Percentiles rank a stretch among this genome's conserved stretches.
Conservation (phyloP, 768 basidiomycete genomes). For the Gloeophyllum trabeum region DNA sequence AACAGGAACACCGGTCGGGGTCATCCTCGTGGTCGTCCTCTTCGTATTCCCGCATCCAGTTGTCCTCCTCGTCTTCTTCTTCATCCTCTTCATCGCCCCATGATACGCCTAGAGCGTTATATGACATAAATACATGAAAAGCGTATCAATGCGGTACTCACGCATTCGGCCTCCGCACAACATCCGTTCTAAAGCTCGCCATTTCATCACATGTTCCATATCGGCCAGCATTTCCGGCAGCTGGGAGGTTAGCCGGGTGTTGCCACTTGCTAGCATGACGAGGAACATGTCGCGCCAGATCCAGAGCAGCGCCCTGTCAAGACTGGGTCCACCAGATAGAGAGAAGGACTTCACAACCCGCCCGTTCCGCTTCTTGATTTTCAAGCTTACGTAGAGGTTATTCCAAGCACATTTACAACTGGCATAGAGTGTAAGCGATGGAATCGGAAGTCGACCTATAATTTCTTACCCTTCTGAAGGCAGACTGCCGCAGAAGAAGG, state of each 20-base stretch:
- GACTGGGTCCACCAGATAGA: constrained; percentile 33
- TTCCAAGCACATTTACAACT: constrained; percentile 47
- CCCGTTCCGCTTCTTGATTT: constrained; percentile 28
- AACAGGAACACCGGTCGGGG: constrained; percentile 16
- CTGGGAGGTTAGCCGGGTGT: constrained; percentile 14
- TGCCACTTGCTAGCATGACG: constrained; percentile 32
- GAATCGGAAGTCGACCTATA: no score
- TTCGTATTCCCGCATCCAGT: constrained; percentile 7
- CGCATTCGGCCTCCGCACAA: constrained; percentile 40
- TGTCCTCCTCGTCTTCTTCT: constrained; percentile 19
- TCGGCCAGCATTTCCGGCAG: constrained; percentile 50
- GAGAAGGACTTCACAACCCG: constrained; percentile 36
- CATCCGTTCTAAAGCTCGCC: constrained; percentile 38
- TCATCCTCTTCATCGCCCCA: constrained; percentile 17
- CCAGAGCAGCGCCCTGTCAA: constrained; percentile 41
- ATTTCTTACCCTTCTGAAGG: not conserved
- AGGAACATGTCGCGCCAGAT: constrained; percentile 64
- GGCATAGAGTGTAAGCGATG: constrained; percentile 1
- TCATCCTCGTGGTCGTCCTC: constrained; percentile 10
- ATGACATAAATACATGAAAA: not conserved
- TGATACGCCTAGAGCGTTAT: not conserved
- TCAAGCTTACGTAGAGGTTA: constrained; percentile 33
- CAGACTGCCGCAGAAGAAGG: no score
- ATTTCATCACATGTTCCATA: constrained; percentile 38
- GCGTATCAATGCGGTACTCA: constrained; percentile 13